Conservation (phyloP, 345 rosid genomes). For the Linum usitatissimum region DNA sequence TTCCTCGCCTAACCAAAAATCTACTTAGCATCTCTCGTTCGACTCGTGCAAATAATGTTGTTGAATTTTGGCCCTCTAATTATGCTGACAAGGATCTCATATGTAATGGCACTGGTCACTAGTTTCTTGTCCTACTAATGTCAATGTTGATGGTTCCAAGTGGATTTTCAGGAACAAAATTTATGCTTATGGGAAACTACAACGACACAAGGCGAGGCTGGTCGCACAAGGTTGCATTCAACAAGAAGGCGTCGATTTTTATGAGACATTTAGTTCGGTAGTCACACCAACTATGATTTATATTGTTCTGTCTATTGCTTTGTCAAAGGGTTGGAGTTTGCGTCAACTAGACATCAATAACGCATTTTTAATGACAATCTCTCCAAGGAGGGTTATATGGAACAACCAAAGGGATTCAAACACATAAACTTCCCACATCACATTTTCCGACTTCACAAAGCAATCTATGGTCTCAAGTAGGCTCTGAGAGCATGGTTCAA, state of each 20-base stretch:
- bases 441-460: neutral
- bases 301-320: neutral
- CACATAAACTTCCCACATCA: neutral
- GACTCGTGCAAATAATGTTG: no score
- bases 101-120: no score
- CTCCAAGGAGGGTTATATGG: neutral
- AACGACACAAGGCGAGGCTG: neutral
- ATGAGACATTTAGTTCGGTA: neutral
- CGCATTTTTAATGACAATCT: neutral
- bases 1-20: no score
- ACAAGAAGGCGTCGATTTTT: neutral
- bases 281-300: neutral
- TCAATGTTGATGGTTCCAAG: neutral
- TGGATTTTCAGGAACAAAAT: neutral
- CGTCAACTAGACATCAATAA: neutral
- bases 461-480: neutral
- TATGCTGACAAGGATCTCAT: no score
- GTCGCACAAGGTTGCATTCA: neutral
- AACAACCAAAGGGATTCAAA: neutral
- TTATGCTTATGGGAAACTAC: neutral
- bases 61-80: no score
- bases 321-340: neutral
- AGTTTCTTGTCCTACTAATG: neutral
- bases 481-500: neutral
- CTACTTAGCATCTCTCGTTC: no score